Base-by-base conservation (phyloP, 768 basidiomycete genomes). In the Russula earlei region DNA sequence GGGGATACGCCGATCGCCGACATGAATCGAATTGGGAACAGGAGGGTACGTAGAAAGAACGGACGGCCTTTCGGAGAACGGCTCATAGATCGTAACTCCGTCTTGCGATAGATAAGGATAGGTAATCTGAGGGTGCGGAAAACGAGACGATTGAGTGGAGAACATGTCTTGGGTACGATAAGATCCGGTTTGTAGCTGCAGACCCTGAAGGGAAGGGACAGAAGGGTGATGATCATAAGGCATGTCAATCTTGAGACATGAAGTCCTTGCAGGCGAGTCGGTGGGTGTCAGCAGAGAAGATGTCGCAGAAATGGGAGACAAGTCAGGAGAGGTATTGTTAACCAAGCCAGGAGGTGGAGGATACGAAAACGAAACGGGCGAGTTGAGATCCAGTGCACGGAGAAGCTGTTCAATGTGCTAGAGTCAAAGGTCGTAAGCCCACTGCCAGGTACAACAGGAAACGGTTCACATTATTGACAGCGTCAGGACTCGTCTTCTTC, bases 371-470 rank as follows among this genome's bases (percentile, higher is more conserved):
- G 69, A 67, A 57, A 74, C 78, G 14, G 88, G 88, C 29, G 88
- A 90, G 65, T 83, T 84, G 63, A 91, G 81, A 65, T 90, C 84
- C 47, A 91, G 74, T 14, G 85, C 82, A 38, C 88, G 83, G 52
- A 91, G 74, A 43, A 91, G 77, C 70, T 89, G 86, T 64, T 87
- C 87, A 57, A 90, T 83, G 65, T 87, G 84, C 85, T 88, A 61
- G 25, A 59, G 59, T 63, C 52, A 48, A 67, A 38, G 31, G 48
- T 56, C 46, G 60, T 65, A 55, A 46, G 63, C 31, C 47, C 42
- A 47, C 47, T 22, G 36, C 44, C 44, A 51, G 66, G 17, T 24
- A n/a, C 25, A 38, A 33, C 65, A 66, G 55, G 58, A 65, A 52
- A 11, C n/a, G 27, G 66, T 75, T 57, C 64, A 83, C 82, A 43